Evolutionary conservation across 805 yeast genomes (phyloP), one percentile per base, ranked within the genome.

Genomic region (Candida andamanensis): DNA sequence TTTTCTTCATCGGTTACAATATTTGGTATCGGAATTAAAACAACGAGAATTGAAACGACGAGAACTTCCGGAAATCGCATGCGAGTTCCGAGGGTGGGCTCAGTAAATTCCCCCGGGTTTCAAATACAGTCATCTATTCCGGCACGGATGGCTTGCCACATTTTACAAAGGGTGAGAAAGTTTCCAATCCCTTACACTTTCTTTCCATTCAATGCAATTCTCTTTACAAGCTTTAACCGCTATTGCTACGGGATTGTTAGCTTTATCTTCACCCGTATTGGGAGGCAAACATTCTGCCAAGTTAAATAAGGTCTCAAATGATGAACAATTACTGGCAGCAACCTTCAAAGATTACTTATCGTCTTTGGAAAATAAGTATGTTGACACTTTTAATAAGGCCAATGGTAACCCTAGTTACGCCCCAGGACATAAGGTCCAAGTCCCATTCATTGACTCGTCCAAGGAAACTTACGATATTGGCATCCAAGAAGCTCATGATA

Each of bases 291-390:
- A 68, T 55, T 63, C 71, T 28, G 74, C 80, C 28, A 72, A 73
- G 45, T 69, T 81, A 50, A 68, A 72, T 49, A 79, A 77, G 58
- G 66, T 71, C 23, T 72, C 85, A 4, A 54, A 69, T 19, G 77
- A 70, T 26, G 80, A 77, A 38, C 69, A 74, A 27, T 61, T 78
- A 42, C 65, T 70, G 38, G 78, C 73, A 28, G 58, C 63, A 30
- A 52, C 63, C 17, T 76, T 72, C 47, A 59, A 58, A 25, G 70
- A 72, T 36, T 81, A 80, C 54, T 60, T 80, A 37, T 50, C 62
- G 27, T 70, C 74, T 15, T 69, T 82, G 50, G 79, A 80, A 36
- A 63, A 69, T 45, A 81, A 80, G 60, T 82, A 82, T 58, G 47
- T 75, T 37, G 58, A 64, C 32, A 54, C 66, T 26, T 78, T 64